Conservation (phyloP, 2,329 filamentous ascomycete genomes). For the Neonectria punicea region DNA sequence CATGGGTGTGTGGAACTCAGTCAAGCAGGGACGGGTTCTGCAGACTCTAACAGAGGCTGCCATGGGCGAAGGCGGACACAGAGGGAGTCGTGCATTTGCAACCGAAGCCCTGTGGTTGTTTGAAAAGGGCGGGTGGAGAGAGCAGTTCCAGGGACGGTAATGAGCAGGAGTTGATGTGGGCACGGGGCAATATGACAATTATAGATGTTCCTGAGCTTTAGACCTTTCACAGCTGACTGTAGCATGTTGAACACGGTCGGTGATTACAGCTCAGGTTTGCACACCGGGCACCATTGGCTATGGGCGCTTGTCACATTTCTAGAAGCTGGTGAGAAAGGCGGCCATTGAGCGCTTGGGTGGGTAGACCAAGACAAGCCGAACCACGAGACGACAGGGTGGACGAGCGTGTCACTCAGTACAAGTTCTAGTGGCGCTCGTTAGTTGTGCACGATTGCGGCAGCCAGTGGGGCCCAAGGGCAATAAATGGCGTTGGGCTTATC, state of each 20-base stretch:
- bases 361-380: background rate
- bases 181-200: background rate
- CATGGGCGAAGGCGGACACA: conserved; percentile 73
- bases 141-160: conserved; percentile 66
- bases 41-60: conserved; percentile 83
- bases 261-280: background rate
- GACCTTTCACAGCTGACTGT: background rate
- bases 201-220: background rate
- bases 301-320: background rate
- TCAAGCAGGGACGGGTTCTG: conserved; percentile 81
- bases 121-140: conserved; percentile 77
- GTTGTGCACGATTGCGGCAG: conserved; percentile 5
- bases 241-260: background rate
- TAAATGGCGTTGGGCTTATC: conserved; percentile 9
- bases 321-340: background rate
- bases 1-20: conserved; percentile 82
- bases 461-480: conserved; percentile 3
- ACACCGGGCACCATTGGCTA: background rate
- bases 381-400: background rate
- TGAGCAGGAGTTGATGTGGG: conserved; percentile 2
- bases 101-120: conserved; percentile 90
- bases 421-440: conserved; percentile 8
- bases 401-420: background rate
- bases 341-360: background rate
- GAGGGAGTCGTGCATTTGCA: conserved; percentile 85